These are phyloP conservation scores for Cucumis cinereus DNA, from an alignment of 306 rosid species.

Conservation along the genomic window DNA sequence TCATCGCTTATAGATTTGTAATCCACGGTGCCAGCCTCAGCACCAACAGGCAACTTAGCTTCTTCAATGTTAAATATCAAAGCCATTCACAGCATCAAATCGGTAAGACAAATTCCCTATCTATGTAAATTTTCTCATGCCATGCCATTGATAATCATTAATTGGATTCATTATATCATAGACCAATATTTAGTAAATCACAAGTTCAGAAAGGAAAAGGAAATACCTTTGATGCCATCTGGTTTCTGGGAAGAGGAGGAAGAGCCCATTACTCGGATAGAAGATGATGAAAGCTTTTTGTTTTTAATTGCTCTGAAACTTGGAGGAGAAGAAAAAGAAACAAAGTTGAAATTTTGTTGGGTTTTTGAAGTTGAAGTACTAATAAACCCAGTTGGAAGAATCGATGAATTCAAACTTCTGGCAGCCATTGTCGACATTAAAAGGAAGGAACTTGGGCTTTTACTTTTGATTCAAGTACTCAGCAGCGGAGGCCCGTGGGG, in stretches of 20 bases:
- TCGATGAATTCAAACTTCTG: constrained; percentile 23
- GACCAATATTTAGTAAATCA: not conserved
- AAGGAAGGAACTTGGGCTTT: not conserved
- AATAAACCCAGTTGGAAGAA: constrained; percentile 18
- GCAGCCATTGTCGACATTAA: constrained; percentile 30
- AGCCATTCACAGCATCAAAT: not conserved
- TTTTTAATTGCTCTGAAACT: constrained; percentile 19
- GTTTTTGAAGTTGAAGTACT: constrained; percentile 24
- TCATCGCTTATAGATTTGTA: constrained; percentile 43
- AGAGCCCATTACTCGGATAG: constrained; percentile 61
- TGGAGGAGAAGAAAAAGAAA: constrained; percentile 24
- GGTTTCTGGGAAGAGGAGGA: constrained; percentile 58
- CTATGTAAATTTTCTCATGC: not conserved
- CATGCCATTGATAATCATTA: not conserved
- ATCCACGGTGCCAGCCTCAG: constrained; percentile 40
- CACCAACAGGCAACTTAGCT: constrained; percentile 8
- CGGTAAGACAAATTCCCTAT: not conserved
- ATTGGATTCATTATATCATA: not conserved
- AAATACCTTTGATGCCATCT: constrained; percentile 40
- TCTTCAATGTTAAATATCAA: not conserved
- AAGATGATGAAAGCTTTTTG: constrained; percentile 25
- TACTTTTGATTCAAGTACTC: not conserved
- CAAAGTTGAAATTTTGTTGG: constrained; percentile 13
- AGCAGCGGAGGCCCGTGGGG: not conserved
- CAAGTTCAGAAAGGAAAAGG: not conserved